These are phyloP conservation scores for Agrostemma githago DNA, from an alignment of 148 eudicot species.

Conservation along the genomic window DNA sequence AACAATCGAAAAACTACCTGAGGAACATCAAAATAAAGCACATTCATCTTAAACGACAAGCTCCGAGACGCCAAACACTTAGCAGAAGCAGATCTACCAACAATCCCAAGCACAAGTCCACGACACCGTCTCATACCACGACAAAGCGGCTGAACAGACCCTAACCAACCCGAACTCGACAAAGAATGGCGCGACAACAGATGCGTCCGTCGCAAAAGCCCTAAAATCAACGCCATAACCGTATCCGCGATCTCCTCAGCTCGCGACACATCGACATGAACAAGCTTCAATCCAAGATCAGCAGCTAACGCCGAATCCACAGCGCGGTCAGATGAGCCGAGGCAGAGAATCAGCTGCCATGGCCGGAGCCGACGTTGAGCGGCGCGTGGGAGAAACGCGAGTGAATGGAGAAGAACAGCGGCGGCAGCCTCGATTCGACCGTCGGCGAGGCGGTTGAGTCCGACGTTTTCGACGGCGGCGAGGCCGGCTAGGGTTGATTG, in stretches of 20 bases:
- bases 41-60: constrained; percentile 94
- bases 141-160: constrained; percentile 91
- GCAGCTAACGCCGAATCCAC: constrained; percentile 89
- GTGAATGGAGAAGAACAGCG: constrained; percentile 86
- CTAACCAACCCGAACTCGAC: constrained; percentile 94
- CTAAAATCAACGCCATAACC: constrained; percentile 79
- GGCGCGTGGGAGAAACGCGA: constrained; percentile 94
- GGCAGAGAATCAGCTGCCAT: constrained; percentile 87
- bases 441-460: constrained; percentile 65
- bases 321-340: constrained; percentile 83
- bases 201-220: constrained; percentile 77
- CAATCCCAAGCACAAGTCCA: constrained; percentile 84
- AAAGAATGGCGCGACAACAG: constrained; percentile 69
- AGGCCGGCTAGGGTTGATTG: constrained; percentile 61
- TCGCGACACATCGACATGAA: constrained; percentile 85
- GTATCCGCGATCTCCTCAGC: constrained; percentile 96
- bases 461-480: constrained; percentile 71
- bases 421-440: constrained; percentile 76
- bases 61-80: constrained; percentile 79
- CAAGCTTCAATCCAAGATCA: constrained; percentile 68
- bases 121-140: constrained; percentile 96
- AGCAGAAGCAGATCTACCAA: constrained; percentile 95
- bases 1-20: constrained; percentile 13
- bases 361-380: constrained; percentile 94
- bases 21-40: constrained; percentile 79